Evolutionary conservation across 2,329 filamentous ascomycete species (phyloP).

Genomic region (Monilinia vaccinii-corymbosi): DNA sequence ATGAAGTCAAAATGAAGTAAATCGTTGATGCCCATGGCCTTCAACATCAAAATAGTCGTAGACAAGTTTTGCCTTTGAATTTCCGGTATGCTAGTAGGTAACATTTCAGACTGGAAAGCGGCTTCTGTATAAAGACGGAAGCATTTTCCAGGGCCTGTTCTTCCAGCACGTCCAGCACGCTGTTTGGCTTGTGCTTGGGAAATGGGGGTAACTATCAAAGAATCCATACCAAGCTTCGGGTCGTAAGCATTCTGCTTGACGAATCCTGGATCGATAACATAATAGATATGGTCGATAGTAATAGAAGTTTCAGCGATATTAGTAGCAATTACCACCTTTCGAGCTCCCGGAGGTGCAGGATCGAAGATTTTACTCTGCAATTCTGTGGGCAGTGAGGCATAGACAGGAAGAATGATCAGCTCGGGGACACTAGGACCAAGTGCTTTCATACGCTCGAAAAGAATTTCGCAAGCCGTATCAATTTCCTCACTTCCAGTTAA

Average conservation of each 20-base stretch:
- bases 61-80: conserved; percentile 93
- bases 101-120: conserved; percentile 93
- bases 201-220: conserved; percentile 88
- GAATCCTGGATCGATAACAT: conserved; percentile 93
- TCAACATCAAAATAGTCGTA: conserved; percentile 91
- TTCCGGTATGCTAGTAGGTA: conserved; percentile 90
- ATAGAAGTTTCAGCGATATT: conserved; percentile 98
- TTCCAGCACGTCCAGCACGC: conserved; percentile 80
- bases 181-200: conserved; percentile 96
- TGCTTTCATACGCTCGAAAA: conserved; percentile 94
- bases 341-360: conserved; percentile 71
- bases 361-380: conserved; percentile 95
- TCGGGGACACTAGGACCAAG: conserved; percentile 85
- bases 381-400: conserved; percentile 84
- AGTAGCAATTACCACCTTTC: conserved; percentile 95
- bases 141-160: conserved; percentile 92
- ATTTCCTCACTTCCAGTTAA: conserved; percentile 97
- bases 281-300: conserved; percentile 96
- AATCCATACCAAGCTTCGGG: conserved; percentile 95
- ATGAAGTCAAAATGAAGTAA: conserved; percentile 97
- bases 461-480: conserved; percentile 84
- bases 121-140: conserved; percentile 94
- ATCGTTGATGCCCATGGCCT: conserved; percentile 99
- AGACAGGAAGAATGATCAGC: conserved; percentile 89
- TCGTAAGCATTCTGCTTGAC: conserved; percentile 98